Evolutionary conservation across 1,284 basidiomycete species (phyloP).

Genomic region (Leccinum griseonigrum): DNA sequence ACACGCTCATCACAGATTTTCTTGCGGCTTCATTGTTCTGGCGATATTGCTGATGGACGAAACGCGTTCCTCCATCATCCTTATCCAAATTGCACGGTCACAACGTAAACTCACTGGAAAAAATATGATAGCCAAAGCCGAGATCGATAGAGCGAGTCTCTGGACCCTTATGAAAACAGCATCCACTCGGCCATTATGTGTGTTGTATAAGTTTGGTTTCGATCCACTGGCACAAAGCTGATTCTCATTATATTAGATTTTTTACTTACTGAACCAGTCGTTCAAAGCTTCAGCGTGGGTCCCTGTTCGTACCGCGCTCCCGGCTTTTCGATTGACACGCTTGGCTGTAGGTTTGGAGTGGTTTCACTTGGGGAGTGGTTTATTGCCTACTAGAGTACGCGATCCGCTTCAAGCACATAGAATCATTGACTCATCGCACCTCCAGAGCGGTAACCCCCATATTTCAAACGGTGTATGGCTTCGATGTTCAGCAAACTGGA

Average conservation of each 20-base stretch:
- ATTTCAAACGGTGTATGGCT: slow-evolving; percentile 62
- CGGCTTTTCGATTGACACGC: background rate
- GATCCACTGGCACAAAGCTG: background rate
- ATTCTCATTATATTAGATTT: slow-evolving; percentile 41
- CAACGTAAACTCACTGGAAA: slow-evolving; percentile 64
- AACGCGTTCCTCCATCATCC: slow-evolving; percentile 62
- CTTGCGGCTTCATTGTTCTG: slow-evolving; percentile 41
- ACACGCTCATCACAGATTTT: slow-evolving; percentile 36
- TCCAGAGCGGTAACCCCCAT: slow-evolving; percentile 59
- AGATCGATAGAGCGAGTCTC: slow-evolving; percentile 59
- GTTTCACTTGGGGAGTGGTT: slow-evolving; percentile 76
- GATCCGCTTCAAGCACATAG: background rate
- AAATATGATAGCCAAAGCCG: slow-evolving; percentile 53
- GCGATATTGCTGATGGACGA: slow-evolving; percentile 55
- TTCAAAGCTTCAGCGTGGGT: slow-evolving; percentile 67
- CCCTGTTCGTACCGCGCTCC: background rate
- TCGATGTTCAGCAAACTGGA: slow-evolving; percentile 63
- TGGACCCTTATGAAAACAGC: slow-evolving; percentile 59
- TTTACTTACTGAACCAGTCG: slow-evolving; percentile 73
- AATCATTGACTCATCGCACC: background rate
- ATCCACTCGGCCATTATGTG: slow-evolving; percentile 67
- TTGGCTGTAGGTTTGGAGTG: slow-evolving; percentile 61
- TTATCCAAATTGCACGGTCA: slow-evolving; percentile 55
- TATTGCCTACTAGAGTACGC: slow-evolving; percentile 66
- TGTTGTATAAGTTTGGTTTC: slow-evolving; percentile 26